Evolutionary conservation across 2,329 filamentous ascomycete species (phyloP).

Genomic region (Curvularia eragrostidis): DNA sequence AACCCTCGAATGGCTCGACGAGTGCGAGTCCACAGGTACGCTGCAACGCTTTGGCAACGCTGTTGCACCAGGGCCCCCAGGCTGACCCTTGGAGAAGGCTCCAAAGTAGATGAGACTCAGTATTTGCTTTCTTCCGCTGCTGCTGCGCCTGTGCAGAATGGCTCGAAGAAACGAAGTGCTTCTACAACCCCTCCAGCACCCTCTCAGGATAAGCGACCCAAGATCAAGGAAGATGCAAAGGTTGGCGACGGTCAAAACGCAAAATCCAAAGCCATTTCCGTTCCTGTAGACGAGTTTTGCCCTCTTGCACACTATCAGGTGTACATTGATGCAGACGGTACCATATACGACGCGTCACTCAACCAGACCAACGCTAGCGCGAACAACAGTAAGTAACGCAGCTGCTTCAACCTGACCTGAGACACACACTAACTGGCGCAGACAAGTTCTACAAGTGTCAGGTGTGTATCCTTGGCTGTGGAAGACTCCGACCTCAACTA

Average conservation of each 20-base stretch:
- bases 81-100: constrained; percentile 13
- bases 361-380: constrained; percentile 75
- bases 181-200: constrained; percentile 24
- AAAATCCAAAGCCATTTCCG: constrained; percentile 50
- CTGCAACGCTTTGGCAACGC: not conserved
- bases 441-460: constrained; percentile 83
- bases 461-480: constrained; percentile 46
- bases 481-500: not conserved
- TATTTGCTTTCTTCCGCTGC: constrained; percentile 44
- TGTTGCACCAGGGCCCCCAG: not conserved
- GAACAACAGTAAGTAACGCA: constrained; percentile 64
- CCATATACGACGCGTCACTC: constrained; percentile 79
- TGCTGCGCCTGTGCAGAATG: constrained; percentile 25
- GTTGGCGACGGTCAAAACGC: constrained; percentile 55
- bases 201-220: constrained; percentile 31
- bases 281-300: constrained; percentile 58
- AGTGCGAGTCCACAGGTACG: constrained; percentile 57
- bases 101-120: constrained; percentile 49
- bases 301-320: constrained; percentile 56
- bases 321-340: constrained; percentile 68
- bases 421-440: not conserved
- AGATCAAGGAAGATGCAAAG: constrained; percentile 45
- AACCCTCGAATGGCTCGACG: constrained; percentile 66
- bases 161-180: constrained; percentile 44
- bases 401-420: not conserved